phyloP scores from a whole-genome alignment of 257 asterid genomes.

The Fraxinus americana region DNA sequence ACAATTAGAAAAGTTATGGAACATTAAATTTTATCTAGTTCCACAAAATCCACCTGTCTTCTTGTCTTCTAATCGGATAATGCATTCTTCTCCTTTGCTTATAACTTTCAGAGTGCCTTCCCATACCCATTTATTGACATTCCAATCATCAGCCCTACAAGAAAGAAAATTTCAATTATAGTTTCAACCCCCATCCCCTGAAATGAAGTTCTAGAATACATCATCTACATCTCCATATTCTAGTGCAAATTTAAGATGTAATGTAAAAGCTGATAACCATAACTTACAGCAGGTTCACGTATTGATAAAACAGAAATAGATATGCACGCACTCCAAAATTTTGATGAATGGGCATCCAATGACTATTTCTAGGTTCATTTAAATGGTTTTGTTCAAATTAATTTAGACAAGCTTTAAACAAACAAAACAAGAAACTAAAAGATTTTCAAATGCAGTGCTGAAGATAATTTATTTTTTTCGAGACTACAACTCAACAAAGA shows the following conservation, averaged over 20 bases:
- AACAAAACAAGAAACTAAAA: not conserved
- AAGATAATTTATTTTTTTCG: no score
- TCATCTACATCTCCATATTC: not conserved
- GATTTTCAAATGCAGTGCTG: not conserved
- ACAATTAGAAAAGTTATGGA: conserved; percentile 6
- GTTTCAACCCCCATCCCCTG: not conserved
- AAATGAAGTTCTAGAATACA: not conserved
- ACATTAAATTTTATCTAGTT: conserved; percentile 2
- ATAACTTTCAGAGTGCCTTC: conserved; percentile 84
- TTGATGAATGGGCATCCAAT: not conserved
- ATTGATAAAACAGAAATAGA: not conserved
- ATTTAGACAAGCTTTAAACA: not conserved
- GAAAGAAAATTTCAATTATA: conserved; percentile 18
- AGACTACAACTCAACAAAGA: not conserved
- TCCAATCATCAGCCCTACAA: conserved; percentile 97
- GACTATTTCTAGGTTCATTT: not conserved
- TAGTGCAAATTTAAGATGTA: not conserved
- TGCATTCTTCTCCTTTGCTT: conserved; percentile 95
- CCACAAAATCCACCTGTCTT: conserved; percentile 58
- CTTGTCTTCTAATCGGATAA: conserved; percentile 86
- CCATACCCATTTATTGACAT: conserved; percentile 99
- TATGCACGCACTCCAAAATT: not conserved
- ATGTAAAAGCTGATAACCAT: conserved; percentile 9
- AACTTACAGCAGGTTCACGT: not conserved
- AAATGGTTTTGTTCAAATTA: not conserved